Evolutionary conservation across 805 yeast species (phyloP), one percentile per base, ranked within the genome.

Genomic region (Saccharomycopsis synnaedendra): DNA sequence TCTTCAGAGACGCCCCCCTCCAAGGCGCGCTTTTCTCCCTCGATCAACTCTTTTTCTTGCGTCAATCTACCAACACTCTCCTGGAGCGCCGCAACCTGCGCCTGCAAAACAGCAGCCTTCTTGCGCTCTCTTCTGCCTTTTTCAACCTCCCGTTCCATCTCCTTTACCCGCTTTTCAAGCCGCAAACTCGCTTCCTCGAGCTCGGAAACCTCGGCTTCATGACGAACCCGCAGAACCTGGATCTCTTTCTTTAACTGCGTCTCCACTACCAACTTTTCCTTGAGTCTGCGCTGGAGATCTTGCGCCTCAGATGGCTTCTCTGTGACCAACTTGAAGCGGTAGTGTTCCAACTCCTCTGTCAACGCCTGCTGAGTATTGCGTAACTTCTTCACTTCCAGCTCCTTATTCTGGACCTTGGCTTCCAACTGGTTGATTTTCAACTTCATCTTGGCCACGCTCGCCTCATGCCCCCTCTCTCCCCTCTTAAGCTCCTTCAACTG

Each of bases 201-300:
- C 48, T 69, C 71, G 3, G 74, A 46, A 62, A 63, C 47, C 59
- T 67, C 49, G 64, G 59, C 39, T 56, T 62, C 48, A 61, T 54
- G 11, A 56, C 56, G 53, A 53, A 79, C 72, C 40, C 72, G 75
- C 31, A 82, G 63, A 37, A 75, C 75, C 45, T 84, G 81, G 54
- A 80, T 66, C 42, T 75, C 80, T 54, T 80, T 82, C 50, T 80
- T 75, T 47, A 82, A 60, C 32, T 74, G 76, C 1, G 86, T 78
- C 60, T 86, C 95, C 37, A 69, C 70, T 55, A 79, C 78, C 64
- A 79, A 66, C 53, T 76, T 72, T 47, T 68, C 66, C 36, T 71
- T 68, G 37, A 85, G 58, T 42, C 78, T 79, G 35, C 68, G 68
- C 53, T 73, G 76, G 49, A 84, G 59, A 44, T 67, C 65, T 45